phyloP scores from a whole-genome alignment of 1,284 basidiomycete species.

The Mycosarcoma maydis region DNA sequence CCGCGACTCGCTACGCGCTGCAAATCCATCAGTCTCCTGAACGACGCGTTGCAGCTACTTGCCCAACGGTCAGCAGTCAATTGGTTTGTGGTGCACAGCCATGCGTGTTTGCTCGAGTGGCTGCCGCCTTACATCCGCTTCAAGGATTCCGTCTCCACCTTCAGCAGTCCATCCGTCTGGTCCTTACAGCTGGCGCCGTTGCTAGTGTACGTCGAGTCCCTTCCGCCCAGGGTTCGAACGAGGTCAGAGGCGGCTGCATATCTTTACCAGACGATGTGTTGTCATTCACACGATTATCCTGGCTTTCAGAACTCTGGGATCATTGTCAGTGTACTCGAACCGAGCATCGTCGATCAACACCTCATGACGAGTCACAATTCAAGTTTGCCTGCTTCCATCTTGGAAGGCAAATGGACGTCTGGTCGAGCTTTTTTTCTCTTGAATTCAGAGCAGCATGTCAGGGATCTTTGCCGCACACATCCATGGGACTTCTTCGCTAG shows the following conservation, averaged over 20 bases:
- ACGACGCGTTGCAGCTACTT: conserved; percentile 7
- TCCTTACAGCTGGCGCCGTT: not conserved
- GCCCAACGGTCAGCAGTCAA: not conserved
- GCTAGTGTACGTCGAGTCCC: conserved; percentile 20
- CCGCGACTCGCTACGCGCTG: conserved; percentile 22
- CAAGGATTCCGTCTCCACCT: not conserved
- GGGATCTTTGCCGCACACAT: conserved; percentile 4
- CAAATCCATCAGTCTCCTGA: conserved; percentile 27
- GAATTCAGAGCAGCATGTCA: conserved; percentile 2
- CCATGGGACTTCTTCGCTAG: conserved; percentile 16
- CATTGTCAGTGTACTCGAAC: conserved; percentile 11
- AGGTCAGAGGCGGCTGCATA: conserved; percentile 14
- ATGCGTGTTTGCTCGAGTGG: conserved; percentile 11
- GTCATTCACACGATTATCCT: not conserved
- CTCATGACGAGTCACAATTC: not conserved
- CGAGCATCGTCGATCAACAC: conserved; percentile 4
- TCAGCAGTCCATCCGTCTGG: not conserved
- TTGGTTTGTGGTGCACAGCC: conserved; percentile 9
- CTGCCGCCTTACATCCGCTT: not conserved
- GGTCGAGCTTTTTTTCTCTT: conserved; percentile 29
- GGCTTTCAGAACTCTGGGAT: not conserved
- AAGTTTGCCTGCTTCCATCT: not conserved
- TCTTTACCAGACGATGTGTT: not conserved
- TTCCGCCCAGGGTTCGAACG: conserved; percentile 8
- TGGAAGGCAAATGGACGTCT: conserved; percentile 23